A percentile compares a stretch with the other conserved stretches of the same genome.
Evolutionary conservation across 352 stramenopile species (phyloP).

Genomic region (Pythium sukuiense): DNA sequence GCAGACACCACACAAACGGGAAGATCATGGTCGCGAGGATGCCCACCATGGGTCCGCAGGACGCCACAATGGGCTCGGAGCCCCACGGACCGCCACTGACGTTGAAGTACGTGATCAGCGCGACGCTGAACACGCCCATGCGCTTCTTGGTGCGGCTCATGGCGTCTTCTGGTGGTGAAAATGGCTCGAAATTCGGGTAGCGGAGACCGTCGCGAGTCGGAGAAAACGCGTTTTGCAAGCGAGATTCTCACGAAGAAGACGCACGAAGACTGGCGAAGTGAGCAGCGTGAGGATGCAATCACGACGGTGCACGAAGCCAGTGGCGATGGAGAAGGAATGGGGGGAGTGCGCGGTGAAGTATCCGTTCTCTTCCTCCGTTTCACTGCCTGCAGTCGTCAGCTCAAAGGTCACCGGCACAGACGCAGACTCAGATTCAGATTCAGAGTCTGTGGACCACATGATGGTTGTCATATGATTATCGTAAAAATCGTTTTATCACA

Average conservation of each 20-base stretch:
- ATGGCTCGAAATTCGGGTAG: background rate
- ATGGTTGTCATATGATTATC: background rate
- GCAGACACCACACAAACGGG: slow-evolving; percentile 69
- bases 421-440: slow-evolving; percentile 11
- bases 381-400: slow-evolving; percentile 10
- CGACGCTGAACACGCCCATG: slow-evolving; percentile 60
- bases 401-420: slow-evolving; percentile 20
- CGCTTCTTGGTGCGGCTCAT: slow-evolving; percentile 34
- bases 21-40: slow-evolving; percentile 65
- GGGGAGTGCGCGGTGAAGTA: background rate
- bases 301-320: background rate
- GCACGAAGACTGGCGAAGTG: background rate
- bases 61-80: slow-evolving; percentile 89
- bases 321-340: slow-evolving; percentile 3
- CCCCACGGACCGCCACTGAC: slow-evolving; percentile 94
- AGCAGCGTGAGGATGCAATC: background rate
- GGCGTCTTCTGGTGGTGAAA: background rate
- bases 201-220: background rate
- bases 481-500: background rate
- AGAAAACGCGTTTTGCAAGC: background rate
- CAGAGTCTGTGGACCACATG: slow-evolving; percentile 5
- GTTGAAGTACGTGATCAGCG: slow-evolving; percentile 90
- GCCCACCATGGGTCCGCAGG: slow-evolving; percentile 78
- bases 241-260: background rate
- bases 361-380: slow-evolving; percentile 13